These are phyloP conservation scores for Suillus plorans DNA, from an alignment of 768 basidiomycete genomes.

Conservation along the genomic window DNA sequence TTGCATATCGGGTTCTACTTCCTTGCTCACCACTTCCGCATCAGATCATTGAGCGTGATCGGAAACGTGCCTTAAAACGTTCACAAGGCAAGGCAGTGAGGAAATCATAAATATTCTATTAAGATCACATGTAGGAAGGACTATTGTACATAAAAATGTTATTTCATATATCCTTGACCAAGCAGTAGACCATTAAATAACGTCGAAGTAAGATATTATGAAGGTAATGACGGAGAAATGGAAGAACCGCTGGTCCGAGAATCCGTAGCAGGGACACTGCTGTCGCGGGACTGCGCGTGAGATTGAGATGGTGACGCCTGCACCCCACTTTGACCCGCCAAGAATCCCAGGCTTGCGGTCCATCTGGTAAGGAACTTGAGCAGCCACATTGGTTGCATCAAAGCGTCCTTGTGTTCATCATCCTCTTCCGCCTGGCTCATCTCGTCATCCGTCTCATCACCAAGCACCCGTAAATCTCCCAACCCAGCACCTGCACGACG, in stretches of 20 bases:
- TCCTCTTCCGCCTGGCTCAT: conserved; percentile 31
- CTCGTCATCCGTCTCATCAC: conserved; percentile 27
- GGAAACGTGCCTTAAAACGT: conserved; percentile 69
- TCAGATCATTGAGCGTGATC: conserved; percentile 72
- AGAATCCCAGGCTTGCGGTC: conserved; percentile 63
- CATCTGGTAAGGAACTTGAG: conserved; percentile 76
- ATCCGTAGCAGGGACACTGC: not conserved
- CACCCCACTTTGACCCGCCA: conserved; percentile 17
- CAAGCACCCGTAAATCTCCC: conserved; percentile 18
- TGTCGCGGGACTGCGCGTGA: not conserved
- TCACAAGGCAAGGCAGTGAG: conserved; percentile 63
- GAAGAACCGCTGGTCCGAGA: not conserved
- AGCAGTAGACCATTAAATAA: not conserved
- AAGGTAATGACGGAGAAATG: not conserved
- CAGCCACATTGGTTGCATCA: conserved; percentile 76
- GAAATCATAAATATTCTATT: conserved; percentile 36
- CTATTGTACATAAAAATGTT: conserved; percentile 1
- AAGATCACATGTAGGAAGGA: not conserved
- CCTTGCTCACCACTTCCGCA: conserved; percentile 5
- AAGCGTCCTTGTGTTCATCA: conserved; percentile 29
- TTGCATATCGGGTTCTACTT: conserved; percentile 1
- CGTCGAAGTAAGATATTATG: not conserved
- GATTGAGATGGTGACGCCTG: conserved; percentile 7
- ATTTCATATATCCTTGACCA: not conserved
- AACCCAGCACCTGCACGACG: conserved; percentile 28